Evolutionary conservation across 148 eudicot genomes (phyloP), one percentile per base, ranked within the genome.

Genomic region (Persicaria tinctoria): DNA sequence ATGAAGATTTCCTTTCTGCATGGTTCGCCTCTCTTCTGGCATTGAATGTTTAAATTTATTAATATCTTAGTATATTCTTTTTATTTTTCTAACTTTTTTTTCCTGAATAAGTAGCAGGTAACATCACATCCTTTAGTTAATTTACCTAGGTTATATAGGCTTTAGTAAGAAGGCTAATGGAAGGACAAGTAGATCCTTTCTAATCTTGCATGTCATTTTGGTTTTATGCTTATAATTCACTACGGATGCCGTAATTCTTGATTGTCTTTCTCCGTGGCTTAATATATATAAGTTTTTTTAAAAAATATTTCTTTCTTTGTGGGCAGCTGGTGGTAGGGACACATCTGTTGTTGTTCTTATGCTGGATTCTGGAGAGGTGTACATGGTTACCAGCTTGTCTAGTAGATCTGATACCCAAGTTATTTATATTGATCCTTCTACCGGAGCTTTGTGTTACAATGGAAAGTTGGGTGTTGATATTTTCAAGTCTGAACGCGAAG

Each of bases 391-490:
- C 74, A 95, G 94, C 82, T 80, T 90, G 85, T 92, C 80, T 69
- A 80, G 84, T 17, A 84, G 89, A 74, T 76, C 74, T 74, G 96
- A 92, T 77, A 92, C 96, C 59, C 96, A 90, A 83, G 92, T 95
- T 72, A 90, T 95, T 38, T 90, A 87, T 79, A 85, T 95, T 76
- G 99, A 95, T 80, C 99, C 99, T 66, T 87, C 99, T 14, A 92
- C 97, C 75, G 99, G 97, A 76, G 90, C 85, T 56, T 92, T 95
- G 77, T 48, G 85, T 63, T 88, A 87, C 78, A 68, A 68, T 46
- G 91, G 91, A 46, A 95, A 78, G 82, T 78, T 48, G 71, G 97
- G 97, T 72, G 73, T 83, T 79, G 97, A 95, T 82, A 80, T 89
- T 70, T 94, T 95, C 75, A 82, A 81, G 74, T 90, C 97, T 77